A percentile compares a stretch with the other conserved stretches of the same genome.
These are phyloP conservation scores for Scedosporium dehoogii DNA, from an alignment of 2,329 filamentous ascomycete genomes.

Conservation along the genomic window DNA sequence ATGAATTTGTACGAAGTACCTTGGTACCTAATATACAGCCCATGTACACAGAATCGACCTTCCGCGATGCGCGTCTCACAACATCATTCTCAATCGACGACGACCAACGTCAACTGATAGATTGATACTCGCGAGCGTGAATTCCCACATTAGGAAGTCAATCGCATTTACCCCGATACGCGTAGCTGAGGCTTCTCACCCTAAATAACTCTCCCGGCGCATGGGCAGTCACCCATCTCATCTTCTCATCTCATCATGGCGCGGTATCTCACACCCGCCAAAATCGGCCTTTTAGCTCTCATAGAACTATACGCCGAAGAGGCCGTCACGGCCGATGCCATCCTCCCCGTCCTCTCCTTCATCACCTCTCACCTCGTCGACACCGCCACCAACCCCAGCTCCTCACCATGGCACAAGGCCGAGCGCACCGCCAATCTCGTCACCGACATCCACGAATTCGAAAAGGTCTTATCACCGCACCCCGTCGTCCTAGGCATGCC, in stretches of 20 bases:
- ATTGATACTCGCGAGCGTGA: no score
- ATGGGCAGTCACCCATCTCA: not conserved
- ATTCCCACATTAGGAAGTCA: not conserved
- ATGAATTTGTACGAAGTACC: no score
- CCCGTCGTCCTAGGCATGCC: constrained; percentile 49
- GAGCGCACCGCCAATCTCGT: constrained; percentile 42
- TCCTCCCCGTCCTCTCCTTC: constrained; percentile 69
- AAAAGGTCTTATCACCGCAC: constrained; percentile 43
- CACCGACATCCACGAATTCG: constrained; percentile 47
- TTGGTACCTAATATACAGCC: no score
- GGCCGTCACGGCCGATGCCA: constrained; percentile 57
- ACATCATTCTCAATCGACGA: no score
- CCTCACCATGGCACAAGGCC: constrained; percentile 35
- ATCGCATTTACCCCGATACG: not conserved
- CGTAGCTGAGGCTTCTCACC: no score
- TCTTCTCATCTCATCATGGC: constrained; percentile 44
- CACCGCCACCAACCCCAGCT: constrained; percentile 18
- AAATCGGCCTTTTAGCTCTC: constrained; percentile 71
- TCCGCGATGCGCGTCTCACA: no score
- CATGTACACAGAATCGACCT: no score
- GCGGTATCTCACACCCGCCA: constrained; percentile 80
- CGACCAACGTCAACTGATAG: no score
- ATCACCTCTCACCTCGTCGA: constrained; percentile 61
- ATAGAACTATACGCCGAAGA: constrained; percentile 72
- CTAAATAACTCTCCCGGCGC: not conserved